phyloP scores from a whole-genome alignment of 345 rosid species.

The Acer saccharum region DNA sequence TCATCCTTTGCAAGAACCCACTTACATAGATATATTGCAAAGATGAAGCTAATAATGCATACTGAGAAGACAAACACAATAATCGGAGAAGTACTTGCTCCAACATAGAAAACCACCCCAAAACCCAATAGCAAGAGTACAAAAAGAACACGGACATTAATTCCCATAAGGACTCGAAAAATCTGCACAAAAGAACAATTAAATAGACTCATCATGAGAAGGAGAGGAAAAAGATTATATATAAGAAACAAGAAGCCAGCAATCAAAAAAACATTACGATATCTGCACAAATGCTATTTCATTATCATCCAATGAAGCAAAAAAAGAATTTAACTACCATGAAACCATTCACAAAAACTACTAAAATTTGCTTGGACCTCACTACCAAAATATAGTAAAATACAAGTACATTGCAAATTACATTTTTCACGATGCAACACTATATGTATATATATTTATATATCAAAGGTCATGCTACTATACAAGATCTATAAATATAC shows the following conservation, averaged over 20 bases:
- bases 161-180: slow-evolving; percentile 74
- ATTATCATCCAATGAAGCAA: neutral
- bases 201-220: neutral
- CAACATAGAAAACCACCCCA: slow-evolving; percentile 77
- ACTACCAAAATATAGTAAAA: neutral
- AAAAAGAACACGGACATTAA: slow-evolving; percentile 78
- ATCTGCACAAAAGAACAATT: slow-evolving; percentile 54
- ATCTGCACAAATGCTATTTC: neutral
- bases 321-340: neutral
- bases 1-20: slow-evolving; percentile 99
- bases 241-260: neutral
- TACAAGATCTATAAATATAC: neutral
- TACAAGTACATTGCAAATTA: neutral
- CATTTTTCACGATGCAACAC: neutral
- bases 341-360: neutral
- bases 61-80: slow-evolving; percentile 88
- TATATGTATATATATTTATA: neutral
- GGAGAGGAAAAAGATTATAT: neutral
- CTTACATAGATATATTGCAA: slow-evolving; percentile 76
- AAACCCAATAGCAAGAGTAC: slow-evolving; percentile 67
- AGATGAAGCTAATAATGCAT: slow-evolving; percentile 81
- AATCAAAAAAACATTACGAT: neutral
- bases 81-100: slow-evolving; percentile 90
- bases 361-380: neutral
- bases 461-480: neutral